phyloP scores from a whole-genome alignment of 352 stramenopile genomes.

The Globisporangium sylvaticum region DNA sequence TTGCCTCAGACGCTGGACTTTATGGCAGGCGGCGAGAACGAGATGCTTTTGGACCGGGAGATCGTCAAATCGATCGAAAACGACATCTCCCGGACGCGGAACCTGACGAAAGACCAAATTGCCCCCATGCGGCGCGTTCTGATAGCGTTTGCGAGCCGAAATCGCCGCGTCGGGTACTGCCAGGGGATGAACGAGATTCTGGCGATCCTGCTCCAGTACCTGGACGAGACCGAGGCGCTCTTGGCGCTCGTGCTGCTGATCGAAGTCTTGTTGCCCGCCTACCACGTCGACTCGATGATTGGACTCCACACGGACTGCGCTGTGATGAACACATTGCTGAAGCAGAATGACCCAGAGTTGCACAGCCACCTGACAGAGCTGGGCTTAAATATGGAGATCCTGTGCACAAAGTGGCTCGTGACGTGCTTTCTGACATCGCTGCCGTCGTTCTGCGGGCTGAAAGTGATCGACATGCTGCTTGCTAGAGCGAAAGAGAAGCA shows the following conservation, averaged over 20 bases:
- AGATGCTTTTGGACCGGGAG: constrained; percentile 54
- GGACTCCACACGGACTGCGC: constrained; percentile 79
- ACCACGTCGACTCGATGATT: constrained; percentile 85
- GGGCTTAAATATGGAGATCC: constrained; percentile 84
- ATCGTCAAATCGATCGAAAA: constrained; percentile 79
- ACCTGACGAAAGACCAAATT: constrained; percentile 48
- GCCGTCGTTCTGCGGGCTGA: constrained; percentile 62
- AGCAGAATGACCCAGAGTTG: constrained; percentile 74
- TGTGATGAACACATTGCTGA: constrained; percentile 76
- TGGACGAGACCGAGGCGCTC: constrained; percentile 60
- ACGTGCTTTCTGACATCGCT: constrained; percentile 81
- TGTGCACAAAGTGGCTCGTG: constrained; percentile 88
- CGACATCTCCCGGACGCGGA: constrained; percentile 68
- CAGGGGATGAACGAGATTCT: constrained; percentile 87
- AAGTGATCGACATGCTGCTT: constrained; percentile 78
- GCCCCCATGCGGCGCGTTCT: constrained; percentile 64
- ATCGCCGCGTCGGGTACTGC: constrained; percentile 77
- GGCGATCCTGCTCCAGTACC: constrained; percentile 63
- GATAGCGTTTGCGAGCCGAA: constrained; percentile 66
- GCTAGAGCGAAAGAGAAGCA: constrained; percentile 57
- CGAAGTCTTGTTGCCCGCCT: constrained; percentile 67
- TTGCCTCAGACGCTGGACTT: constrained; percentile 25
- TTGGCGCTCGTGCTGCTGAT: constrained; percentile 64
- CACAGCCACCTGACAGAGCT: constrained; percentile 64
- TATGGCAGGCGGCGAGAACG: constrained; percentile 29